Evolutionary conservation across 1,284 basidiomycete species (phyloP).

Genomic region (Ganoderma lucidum): DNA sequence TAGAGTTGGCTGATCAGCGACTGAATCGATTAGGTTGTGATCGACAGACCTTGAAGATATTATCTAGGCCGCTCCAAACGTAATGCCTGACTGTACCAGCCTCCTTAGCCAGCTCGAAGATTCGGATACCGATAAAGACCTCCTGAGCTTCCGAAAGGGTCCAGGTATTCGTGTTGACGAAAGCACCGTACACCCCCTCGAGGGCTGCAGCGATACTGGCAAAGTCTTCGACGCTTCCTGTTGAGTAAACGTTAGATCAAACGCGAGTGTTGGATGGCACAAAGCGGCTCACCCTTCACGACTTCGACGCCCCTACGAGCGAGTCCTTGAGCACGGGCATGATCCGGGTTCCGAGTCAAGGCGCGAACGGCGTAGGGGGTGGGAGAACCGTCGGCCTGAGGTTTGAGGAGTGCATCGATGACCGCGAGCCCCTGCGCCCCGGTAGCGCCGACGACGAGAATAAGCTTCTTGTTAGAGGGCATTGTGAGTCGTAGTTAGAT

Average conservation of each 20-base stretch:
- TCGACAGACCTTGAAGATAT: constrained; percentile 49
- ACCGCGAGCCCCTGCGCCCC: constrained; percentile 58
- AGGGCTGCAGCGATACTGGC: constrained; percentile 44
- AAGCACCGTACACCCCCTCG: constrained; percentile 53
- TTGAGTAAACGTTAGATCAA: not conserved
- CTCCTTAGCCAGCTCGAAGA: constrained; percentile 56
- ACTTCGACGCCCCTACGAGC: constrained; percentile 49
- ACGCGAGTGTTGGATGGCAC: not conserved
- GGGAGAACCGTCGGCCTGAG: constrained; percentile 46
- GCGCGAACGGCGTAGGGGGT: constrained; percentile 56
- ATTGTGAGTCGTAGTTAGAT: not conserved
- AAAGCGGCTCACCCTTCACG: constrained; percentile 45
- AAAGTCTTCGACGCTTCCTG: constrained; percentile 42
- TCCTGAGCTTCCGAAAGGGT: constrained; percentile 53
- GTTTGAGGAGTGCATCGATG: constrained; percentile 50
- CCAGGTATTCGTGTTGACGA: constrained; percentile 55
- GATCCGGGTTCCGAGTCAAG: constrained; percentile 51
- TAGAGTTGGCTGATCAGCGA: too few species aligned
- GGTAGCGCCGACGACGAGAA: constrained; percentile 59
- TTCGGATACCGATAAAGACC: constrained; percentile 50
- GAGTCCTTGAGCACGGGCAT: constrained; percentile 46
- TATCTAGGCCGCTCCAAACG: constrained; percentile 55
- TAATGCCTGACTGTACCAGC: constrained; percentile 49
- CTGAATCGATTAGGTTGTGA: not conserved
- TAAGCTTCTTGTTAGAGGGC: constrained; percentile 44